Evolutionary conservation across 116 monocot species (phyloP).

Genomic region (Cymodocea nodosa): DNA sequence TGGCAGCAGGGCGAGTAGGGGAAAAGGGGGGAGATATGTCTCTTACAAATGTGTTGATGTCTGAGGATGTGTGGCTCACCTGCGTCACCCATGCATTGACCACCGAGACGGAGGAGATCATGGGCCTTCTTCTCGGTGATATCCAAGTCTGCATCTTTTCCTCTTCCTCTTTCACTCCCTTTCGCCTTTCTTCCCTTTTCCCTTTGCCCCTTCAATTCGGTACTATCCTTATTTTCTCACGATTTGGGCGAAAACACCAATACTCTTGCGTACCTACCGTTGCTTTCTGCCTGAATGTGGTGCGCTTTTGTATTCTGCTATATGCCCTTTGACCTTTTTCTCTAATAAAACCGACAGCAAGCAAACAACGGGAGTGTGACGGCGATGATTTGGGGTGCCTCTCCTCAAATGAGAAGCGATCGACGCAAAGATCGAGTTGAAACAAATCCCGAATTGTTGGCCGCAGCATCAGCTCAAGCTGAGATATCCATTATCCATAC

Average conservation of each 20-base stretch:
- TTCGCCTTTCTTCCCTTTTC: background rate
- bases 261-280: no score
- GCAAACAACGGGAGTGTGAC: slow-evolving; percentile 30
- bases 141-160: slow-evolving; percentile 34
- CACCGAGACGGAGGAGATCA: slow-evolving; percentile 96
- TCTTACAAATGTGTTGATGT: slow-evolving; percentile 66
- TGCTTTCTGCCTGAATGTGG: no score
- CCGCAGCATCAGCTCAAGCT: slow-evolving; percentile 91
- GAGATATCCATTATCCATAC: slow-evolving; percentile 62
- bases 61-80: slow-evolving; percentile 96
- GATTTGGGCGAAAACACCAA: no score
- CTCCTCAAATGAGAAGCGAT: slow-evolving; percentile 88
- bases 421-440: slow-evolving; percentile 93
- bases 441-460: slow-evolving; percentile 83
- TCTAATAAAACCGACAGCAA: background rate
- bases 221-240: no score
- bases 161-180: background rate
- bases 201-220: background rate
- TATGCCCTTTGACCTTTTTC: background rate
- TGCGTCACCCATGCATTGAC: slow-evolving; percentile 85
- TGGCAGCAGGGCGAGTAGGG: no score
- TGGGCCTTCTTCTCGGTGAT: slow-evolving; percentile 97
- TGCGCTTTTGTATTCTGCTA: no score
- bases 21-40: slow-evolving; percentile 30
- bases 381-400: slow-evolving; percentile 93